These are phyloP conservation scores for Tricholoma hemisulphureum DNA, from an alignment of 768 basidiomycete genomes.

Conservation along the genomic window DNA sequence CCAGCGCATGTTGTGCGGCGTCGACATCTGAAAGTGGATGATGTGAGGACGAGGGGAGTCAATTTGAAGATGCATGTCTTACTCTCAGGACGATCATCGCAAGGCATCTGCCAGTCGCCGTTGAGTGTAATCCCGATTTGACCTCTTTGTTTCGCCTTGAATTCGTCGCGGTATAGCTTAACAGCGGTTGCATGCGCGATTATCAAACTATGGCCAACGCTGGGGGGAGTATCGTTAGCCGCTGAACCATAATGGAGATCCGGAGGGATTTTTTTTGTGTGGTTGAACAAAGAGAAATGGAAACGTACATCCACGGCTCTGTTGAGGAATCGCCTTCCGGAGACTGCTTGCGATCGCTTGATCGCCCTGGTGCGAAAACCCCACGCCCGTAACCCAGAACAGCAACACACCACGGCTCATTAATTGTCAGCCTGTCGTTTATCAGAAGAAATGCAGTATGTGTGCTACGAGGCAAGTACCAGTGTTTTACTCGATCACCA, in stretches of 20 bases:
- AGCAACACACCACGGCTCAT: constrained; percentile 74
- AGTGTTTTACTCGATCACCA: constrained; percentile 74
- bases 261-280: no score
- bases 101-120: constrained; percentile 74
- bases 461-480: constrained; percentile 34
- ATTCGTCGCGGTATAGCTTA: constrained; percentile 65
- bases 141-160: constrained; percentile 61
- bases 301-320: constrained; percentile 67
- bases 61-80: constrained; percentile 23
- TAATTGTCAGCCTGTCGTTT: constrained; percentile 59
- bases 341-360: constrained; percentile 59
- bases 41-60: background rate
- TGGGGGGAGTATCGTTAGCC: constrained; percentile 22
- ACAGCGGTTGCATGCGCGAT: constrained; percentile 68
- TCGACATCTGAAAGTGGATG: constrained; percentile 48
- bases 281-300: background rate
- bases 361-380: constrained; percentile 69
- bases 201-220: constrained; percentile 66
- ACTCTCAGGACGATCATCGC: constrained; percentile 69
- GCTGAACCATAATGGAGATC: background rate
- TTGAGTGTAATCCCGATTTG: constrained; percentile 79
- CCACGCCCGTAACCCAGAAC: constrained; percentile 71
- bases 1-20: constrained; percentile 70
- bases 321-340: constrained; percentile 62
- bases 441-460: constrained; percentile 17